phyloP scores from a whole-genome alignment of 1,284 basidiomycete species.

The Heterobasidion annosum region DNA sequence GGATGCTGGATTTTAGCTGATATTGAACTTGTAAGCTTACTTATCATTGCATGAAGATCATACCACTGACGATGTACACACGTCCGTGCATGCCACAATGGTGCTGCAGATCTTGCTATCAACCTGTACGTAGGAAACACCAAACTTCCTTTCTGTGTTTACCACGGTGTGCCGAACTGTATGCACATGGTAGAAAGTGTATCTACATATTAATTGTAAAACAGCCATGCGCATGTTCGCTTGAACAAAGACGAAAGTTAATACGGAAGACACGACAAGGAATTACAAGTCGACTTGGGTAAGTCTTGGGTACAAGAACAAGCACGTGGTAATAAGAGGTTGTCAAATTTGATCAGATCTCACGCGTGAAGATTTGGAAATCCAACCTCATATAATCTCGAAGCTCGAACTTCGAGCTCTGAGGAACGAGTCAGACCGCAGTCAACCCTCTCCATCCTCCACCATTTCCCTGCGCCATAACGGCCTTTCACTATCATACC shows the following conservation, averaged over 20 bases:
- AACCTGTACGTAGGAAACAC: no score
- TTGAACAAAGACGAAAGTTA: no score
- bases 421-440: neutral
- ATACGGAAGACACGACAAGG: no score
- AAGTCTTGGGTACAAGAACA: neutral
- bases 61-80: neutral
- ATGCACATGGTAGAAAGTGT: no score
- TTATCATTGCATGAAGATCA: neutral
- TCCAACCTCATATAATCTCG: neutral
- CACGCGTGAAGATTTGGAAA: slow-evolving; percentile 3
- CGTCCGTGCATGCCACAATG: no score
- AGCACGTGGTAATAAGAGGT: neutral
- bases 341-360: slow-evolving; percentile 10
- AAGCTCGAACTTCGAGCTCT: no score
- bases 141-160: no score
- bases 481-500: slow-evolving; percentile 2
- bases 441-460: neutral
- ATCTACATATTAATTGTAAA: no score
- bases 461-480: slow-evolving; percentile 3
- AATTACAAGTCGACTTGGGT: neutral
- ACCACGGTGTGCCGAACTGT: no score
- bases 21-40: neutral
- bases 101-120: no score
- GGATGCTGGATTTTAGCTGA: slow-evolving; percentile 30
- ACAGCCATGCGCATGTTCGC: no score